Evolutionary conservation across 768 basidiomycete species (phyloP).

Genomic region (Gymnopilus junonius): DNA sequence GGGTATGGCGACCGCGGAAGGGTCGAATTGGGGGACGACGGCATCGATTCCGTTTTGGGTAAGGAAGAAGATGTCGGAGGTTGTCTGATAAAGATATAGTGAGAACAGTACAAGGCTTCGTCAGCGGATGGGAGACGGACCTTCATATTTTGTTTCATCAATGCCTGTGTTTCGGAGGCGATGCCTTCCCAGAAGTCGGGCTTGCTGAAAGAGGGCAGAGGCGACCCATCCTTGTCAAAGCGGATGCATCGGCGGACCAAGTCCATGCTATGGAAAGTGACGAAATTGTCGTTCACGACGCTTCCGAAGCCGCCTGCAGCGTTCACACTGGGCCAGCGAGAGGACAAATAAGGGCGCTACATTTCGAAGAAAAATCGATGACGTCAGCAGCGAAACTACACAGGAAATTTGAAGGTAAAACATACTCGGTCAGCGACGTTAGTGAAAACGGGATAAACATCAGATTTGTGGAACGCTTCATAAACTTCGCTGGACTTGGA

Average conservation of each 20-base stretch:
- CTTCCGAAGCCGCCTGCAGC: constrained; percentile 1
- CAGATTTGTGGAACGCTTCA: neutral
- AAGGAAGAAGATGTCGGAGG: neutral
- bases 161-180: neutral
- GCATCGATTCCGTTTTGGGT: neutral
- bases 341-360: neutral
- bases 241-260: neutral
- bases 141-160: neutral
- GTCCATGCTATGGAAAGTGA: neutral
- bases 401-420: neutral
- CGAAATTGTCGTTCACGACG: constrained; percentile 4
- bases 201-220: neutral
- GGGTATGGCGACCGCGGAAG: neutral
- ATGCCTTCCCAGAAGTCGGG: neutral
- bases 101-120: neutral
- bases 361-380: neutral
- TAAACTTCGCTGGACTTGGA: neutral
- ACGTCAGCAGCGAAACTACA: neutral
- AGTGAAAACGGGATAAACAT: constrained; percentile 3
- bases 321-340: neutral
- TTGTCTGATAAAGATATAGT: neutral
- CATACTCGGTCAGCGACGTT: constrained; percentile 5
- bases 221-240: neutral
- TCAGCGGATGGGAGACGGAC: neutral
- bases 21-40: neutral